Percentiles rank a stretch among this genome's conserved stretches.
Evolutionary conservation across 257 asterid genomes (phyloP).

Genomic region (Rehmannia glutinosa): DNA sequence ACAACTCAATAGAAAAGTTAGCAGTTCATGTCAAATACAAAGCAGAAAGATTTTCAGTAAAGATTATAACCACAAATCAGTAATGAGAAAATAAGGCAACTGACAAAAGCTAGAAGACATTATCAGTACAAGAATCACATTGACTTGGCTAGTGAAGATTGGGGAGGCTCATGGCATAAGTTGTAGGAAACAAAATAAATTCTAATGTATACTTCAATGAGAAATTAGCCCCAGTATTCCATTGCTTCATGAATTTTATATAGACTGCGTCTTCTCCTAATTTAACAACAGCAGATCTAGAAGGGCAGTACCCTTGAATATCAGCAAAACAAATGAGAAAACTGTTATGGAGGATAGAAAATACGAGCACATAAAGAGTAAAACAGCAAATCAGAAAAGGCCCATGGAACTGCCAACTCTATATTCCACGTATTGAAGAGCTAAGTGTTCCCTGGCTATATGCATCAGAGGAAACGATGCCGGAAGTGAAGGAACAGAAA

Average conservation of each 20-base stretch:
- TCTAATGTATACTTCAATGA: slow-evolving; percentile 55
- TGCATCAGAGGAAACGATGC: no score
- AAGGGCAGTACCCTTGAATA: slow-evolving; percentile 64
- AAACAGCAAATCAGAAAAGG: no score
- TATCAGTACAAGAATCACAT: no score
- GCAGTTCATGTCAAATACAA: neutral
- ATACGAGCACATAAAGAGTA: neutral
- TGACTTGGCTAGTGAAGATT: no score
- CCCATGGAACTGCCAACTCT: no score
- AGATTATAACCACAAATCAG: slow-evolving; percentile 1
- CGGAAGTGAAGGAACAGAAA: no score
- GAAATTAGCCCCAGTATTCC: slow-evolving; percentile 94
- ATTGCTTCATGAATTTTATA: slow-evolving; percentile 83
- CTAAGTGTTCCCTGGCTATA: no score
- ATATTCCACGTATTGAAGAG: no score
- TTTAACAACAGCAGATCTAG: slow-evolving; percentile 65
- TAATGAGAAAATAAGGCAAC: slow-evolving; percentile 1
- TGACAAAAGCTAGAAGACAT: slow-evolving; percentile 14
- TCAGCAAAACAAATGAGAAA: slow-evolving; percentile 23
- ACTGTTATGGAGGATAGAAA: neutral
- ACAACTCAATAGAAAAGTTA: neutral
- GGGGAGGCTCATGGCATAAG: slow-evolving; percentile 9
- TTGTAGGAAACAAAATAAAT: neutral
- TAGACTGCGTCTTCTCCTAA: slow-evolving; percentile 76
- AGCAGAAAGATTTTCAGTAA: neutral